phyloP scores from a whole-genome alignment of 768 basidiomycete genomes.

The Boletus rubescentipes region DNA sequence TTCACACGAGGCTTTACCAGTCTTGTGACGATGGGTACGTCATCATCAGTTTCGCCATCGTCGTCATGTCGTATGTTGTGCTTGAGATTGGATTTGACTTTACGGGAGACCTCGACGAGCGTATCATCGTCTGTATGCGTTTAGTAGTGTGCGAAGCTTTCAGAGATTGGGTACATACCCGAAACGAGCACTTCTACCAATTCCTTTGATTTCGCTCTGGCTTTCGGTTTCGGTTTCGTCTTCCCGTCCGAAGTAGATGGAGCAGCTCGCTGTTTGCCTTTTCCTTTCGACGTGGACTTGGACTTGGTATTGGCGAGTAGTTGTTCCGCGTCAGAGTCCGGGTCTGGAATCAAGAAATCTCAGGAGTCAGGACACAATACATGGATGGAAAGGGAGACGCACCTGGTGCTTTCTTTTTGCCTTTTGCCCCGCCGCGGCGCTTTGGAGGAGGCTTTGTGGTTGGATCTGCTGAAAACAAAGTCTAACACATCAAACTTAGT shows the following conservation, averaged over 20 bases:
- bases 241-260: slow-evolving; percentile 2
- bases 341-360: not conserved
- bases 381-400: not conserved
- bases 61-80: not conserved
- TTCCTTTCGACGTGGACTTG: slow-evolving; percentile 8
- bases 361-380: not conserved
- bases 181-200: slow-evolving; percentile 12
- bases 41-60: slow-evolving; percentile 2
- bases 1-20: not conserved
- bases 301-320: not conserved
- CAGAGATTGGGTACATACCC: slow-evolving; percentile 4
- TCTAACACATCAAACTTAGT: not conserved
- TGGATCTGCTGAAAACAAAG: not conserved
- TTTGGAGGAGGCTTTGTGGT: slow-evolving; percentile 10
- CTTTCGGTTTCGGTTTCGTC: slow-evolving; percentile 2
- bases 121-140: slow-evolving; percentile 28
- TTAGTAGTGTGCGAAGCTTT: not conserved
- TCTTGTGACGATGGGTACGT: not conserved
- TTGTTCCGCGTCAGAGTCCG: slow-evolving; percentile 3
- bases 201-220: slow-evolving; percentile 8
- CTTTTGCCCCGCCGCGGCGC: slow-evolving; percentile 15
- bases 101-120: slow-evolving; percentile 24
- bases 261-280: slow-evolving; percentile 1
- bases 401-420: slow-evolving; percentile 13
- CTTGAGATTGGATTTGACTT: slow-evolving; percentile 2